Base-by-base conservation (phyloP, 2,329 filamentous ascomycete species). In the Fusarium pseudonygamai region DNA sequence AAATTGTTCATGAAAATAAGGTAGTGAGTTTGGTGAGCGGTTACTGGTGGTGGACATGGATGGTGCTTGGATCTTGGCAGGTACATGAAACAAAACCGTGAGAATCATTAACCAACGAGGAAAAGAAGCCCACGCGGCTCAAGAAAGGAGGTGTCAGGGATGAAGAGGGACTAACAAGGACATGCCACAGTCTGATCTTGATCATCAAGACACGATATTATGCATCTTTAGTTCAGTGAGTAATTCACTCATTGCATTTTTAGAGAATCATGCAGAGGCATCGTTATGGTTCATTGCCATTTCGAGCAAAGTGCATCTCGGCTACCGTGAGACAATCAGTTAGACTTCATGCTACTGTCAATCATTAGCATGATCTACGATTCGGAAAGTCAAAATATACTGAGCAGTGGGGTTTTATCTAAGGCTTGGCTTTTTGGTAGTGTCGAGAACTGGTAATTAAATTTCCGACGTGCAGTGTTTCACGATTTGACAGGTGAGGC, bases 31-130 rank as follows among this genome's bases (percentile, higher is more conserved):
- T 40, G 24, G 39, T 30, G 26, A 52, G 69, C 64, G 55, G 55
- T 70, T 69, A 65, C 37, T 53, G 30, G 59, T 53, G 66, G 43
- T 49, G 56, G n/a, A 22, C 66, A 69, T 58, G 58, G 56, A 15
- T 55, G 20, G 36, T 64, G 66, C 57, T 69, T 69, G 58, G n/a
- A 14, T 39, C 67, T 69, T 69, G 67, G 50, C 67, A 52, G 24
- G 20, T 45, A 71, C 43, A 30, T 76, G 74, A 76, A 76, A 76
- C 74, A 66, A 71, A 53, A 22, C 14, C n/a, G 32, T 40, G 67
- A 56, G 47, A 56, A 71, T 70, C 67, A 70, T 70, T 65, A 65
- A 69, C 67, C 67, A 70, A 69, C 66, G 50, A 60, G 67, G 67
- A 65, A 39, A 50, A 59, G 60, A 42, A 39, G 39, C 47, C 47